These are phyloP conservation scores for Antarctomyces pellizariae DNA, from an alignment of 495 filamentous ascomycete genomes.

Conservation along the genomic window DNA sequence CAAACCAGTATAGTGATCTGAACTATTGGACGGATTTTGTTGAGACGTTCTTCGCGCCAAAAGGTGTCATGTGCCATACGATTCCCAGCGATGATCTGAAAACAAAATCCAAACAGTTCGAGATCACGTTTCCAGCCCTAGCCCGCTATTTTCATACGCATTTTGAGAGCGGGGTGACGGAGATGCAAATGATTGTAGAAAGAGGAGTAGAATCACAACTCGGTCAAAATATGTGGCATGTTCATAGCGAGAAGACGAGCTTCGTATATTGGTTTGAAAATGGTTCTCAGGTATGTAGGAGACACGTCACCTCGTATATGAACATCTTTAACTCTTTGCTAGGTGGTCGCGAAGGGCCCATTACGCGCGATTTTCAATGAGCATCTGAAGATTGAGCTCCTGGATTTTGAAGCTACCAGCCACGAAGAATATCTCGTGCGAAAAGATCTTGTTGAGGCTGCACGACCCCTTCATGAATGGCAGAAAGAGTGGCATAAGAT, in stretches of 20 bases:
- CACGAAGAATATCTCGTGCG: conserved; percentile 50
- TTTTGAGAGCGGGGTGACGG: conserved; percentile 58
- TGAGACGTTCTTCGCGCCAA: conserved; percentile 46
- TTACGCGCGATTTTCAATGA: conserved; percentile 41
- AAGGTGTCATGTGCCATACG: conserved; percentile 42
- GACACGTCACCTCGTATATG: background rate
- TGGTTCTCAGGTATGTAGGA: conserved; percentile 37
- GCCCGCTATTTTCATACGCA: conserved; percentile 64
- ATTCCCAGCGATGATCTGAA: conserved; percentile 20
- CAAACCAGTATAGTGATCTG: conserved; percentile 34
- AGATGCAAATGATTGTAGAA: conserved; percentile 54
- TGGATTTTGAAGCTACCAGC: conserved; percentile 37
- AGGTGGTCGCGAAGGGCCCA: conserved; percentile 40
- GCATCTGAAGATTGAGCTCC: conserved; percentile 45
- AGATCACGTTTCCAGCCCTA: conserved; percentile 49
- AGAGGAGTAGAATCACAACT: conserved; percentile 31
- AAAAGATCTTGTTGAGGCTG: conserved; percentile 26
- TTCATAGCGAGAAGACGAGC: conserved; percentile 36
- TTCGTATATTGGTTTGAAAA: conserved; percentile 54
- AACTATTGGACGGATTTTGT: conserved; percentile 55
- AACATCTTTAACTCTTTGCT: conserved; percentile 1
- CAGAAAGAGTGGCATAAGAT: conserved; percentile 28
- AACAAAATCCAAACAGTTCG: conserved; percentile 38
- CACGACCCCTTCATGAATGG: conserved; percentile 28
- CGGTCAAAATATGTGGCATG: conserved; percentile 35